Conservation (phyloP, 805 yeast species). For the Suhomyces pyralidae region DNA sequence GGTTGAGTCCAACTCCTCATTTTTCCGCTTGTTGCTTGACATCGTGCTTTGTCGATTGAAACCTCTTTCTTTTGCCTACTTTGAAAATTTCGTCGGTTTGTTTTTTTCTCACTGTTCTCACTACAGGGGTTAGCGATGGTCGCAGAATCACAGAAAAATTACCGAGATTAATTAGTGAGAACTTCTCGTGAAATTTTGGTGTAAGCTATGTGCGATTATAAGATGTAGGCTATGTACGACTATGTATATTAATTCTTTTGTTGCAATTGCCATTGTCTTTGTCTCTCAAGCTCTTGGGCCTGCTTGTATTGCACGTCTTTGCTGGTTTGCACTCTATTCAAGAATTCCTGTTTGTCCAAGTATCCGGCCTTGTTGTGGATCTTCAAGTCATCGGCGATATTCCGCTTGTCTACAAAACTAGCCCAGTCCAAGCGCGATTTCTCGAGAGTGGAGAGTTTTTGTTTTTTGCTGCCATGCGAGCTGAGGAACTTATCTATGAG, state of each 20-base stretch:
- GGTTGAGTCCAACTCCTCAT: conserved; percentile 49
- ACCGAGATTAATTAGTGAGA: not conserved
- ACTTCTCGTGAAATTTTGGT: not conserved
- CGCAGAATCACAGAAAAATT: not conserved
- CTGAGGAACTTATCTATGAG: conserved; percentile 72
- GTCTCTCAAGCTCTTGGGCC: conserved; percentile 34
- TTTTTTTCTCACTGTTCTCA: not conserved
- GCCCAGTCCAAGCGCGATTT: conserved; percentile 96
- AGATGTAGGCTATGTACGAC: not conserved
- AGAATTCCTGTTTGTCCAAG: conserved; percentile 86
- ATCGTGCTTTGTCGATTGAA: conserved; percentile 1
- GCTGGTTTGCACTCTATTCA: conserved; percentile 66
- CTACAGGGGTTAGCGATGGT: not conserved
- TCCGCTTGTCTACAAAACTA: conserved; percentile 81
- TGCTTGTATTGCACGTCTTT: conserved; percentile 50
- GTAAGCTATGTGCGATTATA: not conserved
- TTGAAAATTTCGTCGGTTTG: not conserved
- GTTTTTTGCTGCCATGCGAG: conserved; percentile 58
- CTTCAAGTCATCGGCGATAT: conserved; percentile 77
- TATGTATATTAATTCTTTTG: conserved; percentile 1
- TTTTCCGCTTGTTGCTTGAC: conserved; percentile 50
- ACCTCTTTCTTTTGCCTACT: not conserved
- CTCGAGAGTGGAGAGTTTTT: conserved; percentile 83
- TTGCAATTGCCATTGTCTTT: conserved; percentile 12
- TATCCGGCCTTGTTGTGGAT: conserved; percentile 86